Conservation (phyloP, 2,329 filamentous ascomycete species). For the Ophiostoma populinum region DNA sequence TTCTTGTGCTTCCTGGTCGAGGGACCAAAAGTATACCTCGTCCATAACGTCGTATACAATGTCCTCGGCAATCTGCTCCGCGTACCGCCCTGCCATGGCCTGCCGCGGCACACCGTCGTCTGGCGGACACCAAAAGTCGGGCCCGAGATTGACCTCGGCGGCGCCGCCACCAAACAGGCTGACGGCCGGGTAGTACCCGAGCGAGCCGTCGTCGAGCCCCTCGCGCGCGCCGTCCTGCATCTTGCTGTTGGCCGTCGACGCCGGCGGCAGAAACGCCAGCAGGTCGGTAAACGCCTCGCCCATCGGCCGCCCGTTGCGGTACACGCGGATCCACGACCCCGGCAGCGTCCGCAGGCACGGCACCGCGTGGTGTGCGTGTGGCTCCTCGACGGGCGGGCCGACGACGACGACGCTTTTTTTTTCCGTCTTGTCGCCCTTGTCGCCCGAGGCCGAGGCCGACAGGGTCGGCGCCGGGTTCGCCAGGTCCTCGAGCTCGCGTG, state of each 20-base stretch:
- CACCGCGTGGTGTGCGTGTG: constrained; percentile 52
- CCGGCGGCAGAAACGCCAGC: constrained; percentile 78
- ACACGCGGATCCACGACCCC: constrained; percentile 70
- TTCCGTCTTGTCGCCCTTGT: constrained; percentile 23
- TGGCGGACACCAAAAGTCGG: constrained; percentile 80
- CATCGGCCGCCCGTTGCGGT: constrained; percentile 78
- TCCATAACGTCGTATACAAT: constrained; percentile 85
- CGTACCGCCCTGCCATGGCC: constrained; percentile 61
- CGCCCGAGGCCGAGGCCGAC: too few relatives aligned
- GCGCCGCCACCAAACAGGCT: constrained; percentile 84
- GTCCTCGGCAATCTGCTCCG: constrained; percentile 89
- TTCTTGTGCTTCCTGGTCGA: too few relatives aligned
- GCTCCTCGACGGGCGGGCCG: constrained; percentile 22
- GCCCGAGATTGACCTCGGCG: constrained; percentile 86
- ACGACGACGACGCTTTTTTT: constrained; percentile 20
- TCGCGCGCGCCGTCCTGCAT: constrained; percentile 60
- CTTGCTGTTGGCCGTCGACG: constrained; percentile 58
- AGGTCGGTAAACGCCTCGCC: constrained; percentile 80
- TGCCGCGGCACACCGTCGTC: constrained; percentile 26
- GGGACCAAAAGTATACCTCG: constrained; percentile 75
- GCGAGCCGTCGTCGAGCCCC: constrained; percentile 81
- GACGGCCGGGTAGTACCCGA: constrained; percentile 89
- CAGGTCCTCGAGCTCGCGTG: constrained; percentile 74
- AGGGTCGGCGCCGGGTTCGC: constrained; percentile 48
- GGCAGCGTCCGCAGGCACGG: constrained; percentile 74